Base-by-base conservation (phyloP, 352 stramenopile genomes). In the Phytophthora foliorum region DNA sequence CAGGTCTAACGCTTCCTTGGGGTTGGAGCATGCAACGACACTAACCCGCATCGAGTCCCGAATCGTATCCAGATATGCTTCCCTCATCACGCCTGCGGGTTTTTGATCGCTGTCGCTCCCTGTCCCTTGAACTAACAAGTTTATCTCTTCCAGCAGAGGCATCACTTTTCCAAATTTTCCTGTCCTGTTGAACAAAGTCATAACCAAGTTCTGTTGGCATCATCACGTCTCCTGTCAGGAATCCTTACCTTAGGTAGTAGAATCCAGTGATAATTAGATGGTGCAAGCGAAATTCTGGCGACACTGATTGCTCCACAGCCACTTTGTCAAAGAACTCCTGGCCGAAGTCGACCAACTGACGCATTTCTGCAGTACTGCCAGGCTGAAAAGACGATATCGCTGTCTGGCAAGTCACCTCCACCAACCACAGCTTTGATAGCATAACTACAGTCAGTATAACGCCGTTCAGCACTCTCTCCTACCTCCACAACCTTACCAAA, bases 181-280 rank as follows among this genome's bases (percentile, higher is more conserved):
- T 25, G 63, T 80, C 41, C 86, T 86, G 24, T 56, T 57, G 6
- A 64, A 19, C 19, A 68, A 6, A 22, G 71, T 42, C 22, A 55
- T 31, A 44, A 36, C 42, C 34, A 39, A 9, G 13, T 11, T 21
- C 19, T 25, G 24, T 48, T 21, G 2, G 32, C 14, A 2, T 44
- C 34, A 45, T 17, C 2, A 31, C 17, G 16, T 39, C 27, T 64
- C 4, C 6, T 22, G 16, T 17, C n/a, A 42, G 36, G 7, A 5
- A 56, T 19, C 16, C 5, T 53, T 74, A 92, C 86, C 86, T 61
- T 51, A 91, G 63, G 13, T 78, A 74, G 36, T 78, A 83, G 34
- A 92, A 91, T 9, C 74, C 73, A 17, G 78, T 77, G 25, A 91
- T 69, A 39, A 92, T 76, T 27, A 92, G 58, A 34, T 92, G 84